Evolutionary conservation across 441 rosid genomes (phyloP).

Genomic region (Populus hybrid): DNA sequence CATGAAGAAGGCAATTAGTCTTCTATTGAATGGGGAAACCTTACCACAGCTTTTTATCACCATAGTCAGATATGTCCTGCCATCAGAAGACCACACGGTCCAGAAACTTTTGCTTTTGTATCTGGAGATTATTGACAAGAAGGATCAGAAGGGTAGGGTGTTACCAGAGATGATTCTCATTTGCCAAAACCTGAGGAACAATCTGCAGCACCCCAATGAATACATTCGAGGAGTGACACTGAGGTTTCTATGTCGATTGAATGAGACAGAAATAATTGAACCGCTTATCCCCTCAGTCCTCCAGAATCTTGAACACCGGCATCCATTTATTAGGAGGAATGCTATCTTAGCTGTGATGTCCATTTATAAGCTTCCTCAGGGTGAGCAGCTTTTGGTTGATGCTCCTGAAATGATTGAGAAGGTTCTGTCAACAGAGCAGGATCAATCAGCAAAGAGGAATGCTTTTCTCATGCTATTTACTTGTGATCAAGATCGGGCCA

Average conservation of each 20-base stretch:
- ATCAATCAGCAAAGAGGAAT: constrained; percentile 80
- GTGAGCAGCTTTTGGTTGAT: constrained; percentile 69
- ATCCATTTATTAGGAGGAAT: constrained; percentile 66
- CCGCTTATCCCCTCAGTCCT: constrained; percentile 76
- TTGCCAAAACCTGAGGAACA: constrained; percentile 74
- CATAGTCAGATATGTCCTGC: constrained; percentile 75
- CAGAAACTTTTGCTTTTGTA: constrained; percentile 69
- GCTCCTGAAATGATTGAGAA: constrained; percentile 84
- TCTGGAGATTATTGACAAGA: constrained; percentile 72
- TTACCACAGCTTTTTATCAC: constrained; percentile 80
- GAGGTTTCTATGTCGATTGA: constrained; percentile 71
- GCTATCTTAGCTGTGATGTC: constrained; percentile 81
- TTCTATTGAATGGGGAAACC: constrained; percentile 71
- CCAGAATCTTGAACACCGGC: constrained; percentile 68
- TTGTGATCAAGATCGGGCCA: constrained; percentile 78
- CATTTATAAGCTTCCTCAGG: constrained; percentile 67
- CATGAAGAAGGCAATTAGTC: constrained; percentile 78
- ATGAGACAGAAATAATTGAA: constrained; percentile 70
- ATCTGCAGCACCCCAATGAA: constrained; percentile 87
- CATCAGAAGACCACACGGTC: constrained; percentile 71
- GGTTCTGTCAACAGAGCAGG: constrained; percentile 71
- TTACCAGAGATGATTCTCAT: constrained; percentile 80
- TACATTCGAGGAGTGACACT: constrained; percentile 83
- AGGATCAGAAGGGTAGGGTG: constrained; percentile 59
- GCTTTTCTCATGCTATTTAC: constrained; percentile 93